phyloP scores from a whole-genome alignment of 2,329 filamentous ascomycete genomes.

The Trichoderma arundinaceum region DNA sequence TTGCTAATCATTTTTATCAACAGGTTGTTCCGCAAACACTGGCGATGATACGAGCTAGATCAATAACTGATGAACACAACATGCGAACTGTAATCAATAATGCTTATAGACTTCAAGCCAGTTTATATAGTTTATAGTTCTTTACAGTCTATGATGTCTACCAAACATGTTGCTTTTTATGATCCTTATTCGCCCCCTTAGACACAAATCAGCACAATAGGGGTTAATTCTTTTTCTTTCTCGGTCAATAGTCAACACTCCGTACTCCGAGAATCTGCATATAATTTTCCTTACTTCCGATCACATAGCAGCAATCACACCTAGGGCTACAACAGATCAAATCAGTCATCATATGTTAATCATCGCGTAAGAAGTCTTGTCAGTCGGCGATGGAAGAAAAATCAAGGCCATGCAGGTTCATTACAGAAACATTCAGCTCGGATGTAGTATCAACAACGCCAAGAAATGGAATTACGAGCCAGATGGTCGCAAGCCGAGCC shows the following conservation, averaged over 20 bases:
- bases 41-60: background rate
- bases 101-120: too few relatives aligned
- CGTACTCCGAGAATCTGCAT: background rate
- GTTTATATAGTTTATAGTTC: background rate
- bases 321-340: too few relatives aligned
- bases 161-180: background rate
- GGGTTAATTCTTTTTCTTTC: background rate
- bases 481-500: background rate
- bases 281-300: background rate
- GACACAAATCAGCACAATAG: background rate
- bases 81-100: background rate
- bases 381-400: background rate
- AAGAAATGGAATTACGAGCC: background rate
- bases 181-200: background rate
- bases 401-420: background rate
- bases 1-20: background rate
- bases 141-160: background rate
- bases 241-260: background rate
- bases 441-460: background rate
- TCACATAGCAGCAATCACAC: background rate
- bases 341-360: constrained; percentile 18
- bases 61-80: background rate
- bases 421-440: too few relatives aligned
- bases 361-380: constrained; percentile 5
- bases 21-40: fast-evolving